Conservation (phyloP, 257 asterid genomes). For the Nyctanthes arbortristis region DNA sequence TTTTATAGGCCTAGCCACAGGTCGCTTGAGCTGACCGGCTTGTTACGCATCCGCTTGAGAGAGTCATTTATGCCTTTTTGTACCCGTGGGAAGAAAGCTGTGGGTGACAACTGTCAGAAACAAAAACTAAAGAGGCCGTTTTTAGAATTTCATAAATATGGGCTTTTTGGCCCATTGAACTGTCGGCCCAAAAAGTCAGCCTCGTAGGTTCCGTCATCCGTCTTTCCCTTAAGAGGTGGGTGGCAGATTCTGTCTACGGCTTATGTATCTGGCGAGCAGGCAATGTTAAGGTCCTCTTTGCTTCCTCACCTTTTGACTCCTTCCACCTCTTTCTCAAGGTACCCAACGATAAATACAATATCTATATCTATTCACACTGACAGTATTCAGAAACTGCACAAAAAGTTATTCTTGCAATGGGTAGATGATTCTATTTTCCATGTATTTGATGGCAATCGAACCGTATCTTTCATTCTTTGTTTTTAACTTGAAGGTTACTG, state of each 20-base stretch:
- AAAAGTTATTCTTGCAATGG: background rate
- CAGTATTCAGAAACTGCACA: background rate
- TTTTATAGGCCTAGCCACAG: too few relatives aligned
- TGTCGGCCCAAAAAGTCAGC: background rate
- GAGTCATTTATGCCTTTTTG: too few relatives aligned
- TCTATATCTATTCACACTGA: background rate
- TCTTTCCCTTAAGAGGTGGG: background rate
- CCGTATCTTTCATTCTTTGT: background rate
- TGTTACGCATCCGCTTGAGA: too few relatives aligned
- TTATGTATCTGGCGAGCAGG: background rate
- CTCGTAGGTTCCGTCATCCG: background rate
- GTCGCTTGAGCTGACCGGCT: too few relatives aligned
- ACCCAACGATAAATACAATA: background rate
- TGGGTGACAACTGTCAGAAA: too few relatives aligned
- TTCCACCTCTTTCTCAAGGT: conserved; percentile 35
- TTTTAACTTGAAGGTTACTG: background rate
- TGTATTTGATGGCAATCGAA: background rate
- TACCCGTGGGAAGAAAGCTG: too few relatives aligned
- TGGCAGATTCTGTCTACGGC: background rate
- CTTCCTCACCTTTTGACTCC: conserved; percentile 36
- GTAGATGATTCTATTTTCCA: background rate
- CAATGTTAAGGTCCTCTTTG: conserved; percentile 46
- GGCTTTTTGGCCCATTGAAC: too few relatives aligned
- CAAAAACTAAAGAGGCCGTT: background rate
- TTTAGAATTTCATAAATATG: background rate